Evolutionary conservation across 306 rosid species (phyloP).

Genomic region (Dicorynia guianensis): DNA sequence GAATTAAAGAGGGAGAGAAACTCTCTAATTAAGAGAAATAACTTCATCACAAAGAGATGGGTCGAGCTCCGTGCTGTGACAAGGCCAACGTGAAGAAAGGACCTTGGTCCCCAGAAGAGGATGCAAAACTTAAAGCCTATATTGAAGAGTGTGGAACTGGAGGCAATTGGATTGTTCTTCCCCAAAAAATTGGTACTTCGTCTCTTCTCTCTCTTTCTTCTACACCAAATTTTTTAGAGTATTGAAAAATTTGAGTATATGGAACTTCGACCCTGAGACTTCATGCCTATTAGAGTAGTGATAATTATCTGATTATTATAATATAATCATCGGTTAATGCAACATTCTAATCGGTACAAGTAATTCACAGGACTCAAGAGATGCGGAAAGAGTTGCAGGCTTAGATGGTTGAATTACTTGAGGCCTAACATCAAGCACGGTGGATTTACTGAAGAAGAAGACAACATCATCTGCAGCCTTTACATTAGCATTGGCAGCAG

Average conservation of each 20-base stretch:
- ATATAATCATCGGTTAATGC: slow-evolving; percentile 31
- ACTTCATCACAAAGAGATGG: slow-evolving; percentile 51
- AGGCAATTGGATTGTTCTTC: slow-evolving; percentile 99
- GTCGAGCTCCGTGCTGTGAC: slow-evolving; percentile 99
- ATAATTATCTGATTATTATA: too few relatives aligned
- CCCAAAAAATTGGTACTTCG: slow-evolving; percentile 85
- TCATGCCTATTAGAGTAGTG: too few relatives aligned
- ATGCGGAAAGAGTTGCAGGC: slow-evolving; percentile 97
- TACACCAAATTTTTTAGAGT: background rate
- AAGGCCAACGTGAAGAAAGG: slow-evolving; percentile 97
- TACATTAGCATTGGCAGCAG: slow-evolving; percentile 99
- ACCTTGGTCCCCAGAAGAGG: slow-evolving; percentile 99
- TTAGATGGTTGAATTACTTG: slow-evolving; percentile 93
- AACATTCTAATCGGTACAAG: slow-evolving; percentile 30
- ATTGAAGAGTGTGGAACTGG: slow-evolving; percentile 90
- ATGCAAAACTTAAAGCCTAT: slow-evolving; percentile 82
- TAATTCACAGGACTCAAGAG: slow-evolving; percentile 82
- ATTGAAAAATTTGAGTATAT: background rate
- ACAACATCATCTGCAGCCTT: slow-evolving; percentile 91
- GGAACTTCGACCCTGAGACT: background rate
- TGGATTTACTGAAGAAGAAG: slow-evolving; percentile 99
- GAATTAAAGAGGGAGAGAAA: slow-evolving; percentile 21
- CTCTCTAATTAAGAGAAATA: background rate
- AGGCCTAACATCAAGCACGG: slow-evolving; percentile 99
- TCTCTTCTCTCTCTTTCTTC: background rate